Percentiles rank a stretch among this genome's conserved stretches.
These are phyloP conservation scores for Pseudogymnoascus sp. DNA, from an alignment of 2,329 filamentous ascomycete genomes.

Conservation along the genomic window DNA sequence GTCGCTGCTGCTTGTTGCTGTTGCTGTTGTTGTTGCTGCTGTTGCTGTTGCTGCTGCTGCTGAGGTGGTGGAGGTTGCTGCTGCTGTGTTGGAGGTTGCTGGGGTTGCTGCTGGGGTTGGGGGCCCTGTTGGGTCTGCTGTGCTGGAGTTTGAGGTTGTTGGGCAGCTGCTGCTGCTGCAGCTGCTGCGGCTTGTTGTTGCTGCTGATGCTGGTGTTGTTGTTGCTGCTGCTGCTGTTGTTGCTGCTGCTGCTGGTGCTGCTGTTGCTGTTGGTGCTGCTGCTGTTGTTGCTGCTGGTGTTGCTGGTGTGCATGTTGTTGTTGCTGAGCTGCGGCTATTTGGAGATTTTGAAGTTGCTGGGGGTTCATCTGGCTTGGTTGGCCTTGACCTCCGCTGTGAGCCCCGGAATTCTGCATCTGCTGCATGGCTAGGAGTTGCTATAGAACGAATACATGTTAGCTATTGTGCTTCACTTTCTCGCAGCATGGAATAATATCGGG, in stretches of 20 bases:
- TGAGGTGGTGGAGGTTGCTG: slow-evolving; percentile 34
- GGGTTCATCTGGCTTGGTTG: slow-evolving; percentile 44
- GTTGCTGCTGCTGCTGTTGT: slow-evolving; percentile 30
- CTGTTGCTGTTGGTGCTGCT: slow-evolving; percentile 33
- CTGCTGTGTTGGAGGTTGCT: slow-evolving; percentile 33
- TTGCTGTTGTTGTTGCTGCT: slow-evolving; percentile 30
- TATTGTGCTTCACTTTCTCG: background rate
- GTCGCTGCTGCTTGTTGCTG: slow-evolving; percentile 29
- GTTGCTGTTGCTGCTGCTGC: slow-evolving; percentile 33
- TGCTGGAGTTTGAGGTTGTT: slow-evolving; percentile 25
- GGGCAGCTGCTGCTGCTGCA: slow-evolving; percentile 12
- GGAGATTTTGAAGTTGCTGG: slow-evolving; percentile 39
- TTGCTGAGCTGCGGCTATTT: slow-evolving; percentile 33
- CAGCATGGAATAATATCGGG: background rate
- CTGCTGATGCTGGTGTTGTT: slow-evolving; percentile 28
- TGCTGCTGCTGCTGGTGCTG: slow-evolving; percentile 23
- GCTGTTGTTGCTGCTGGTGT: slow-evolving; percentile 36
- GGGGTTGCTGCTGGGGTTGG: slow-evolving; percentile 36
- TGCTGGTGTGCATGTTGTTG: slow-evolving; percentile 41
- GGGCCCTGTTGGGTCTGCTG: slow-evolving; percentile 37
- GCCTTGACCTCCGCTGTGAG: slow-evolving; percentile 36
- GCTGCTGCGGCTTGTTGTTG: slow-evolving; percentile 19
- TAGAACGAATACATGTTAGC: background rate
- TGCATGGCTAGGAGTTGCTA: slow-evolving; percentile 41
- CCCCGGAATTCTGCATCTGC: slow-evolving; percentile 37